Conservation (phyloP, 2,329 filamentous ascomycete species). For the Alternaria rosae region DNA sequence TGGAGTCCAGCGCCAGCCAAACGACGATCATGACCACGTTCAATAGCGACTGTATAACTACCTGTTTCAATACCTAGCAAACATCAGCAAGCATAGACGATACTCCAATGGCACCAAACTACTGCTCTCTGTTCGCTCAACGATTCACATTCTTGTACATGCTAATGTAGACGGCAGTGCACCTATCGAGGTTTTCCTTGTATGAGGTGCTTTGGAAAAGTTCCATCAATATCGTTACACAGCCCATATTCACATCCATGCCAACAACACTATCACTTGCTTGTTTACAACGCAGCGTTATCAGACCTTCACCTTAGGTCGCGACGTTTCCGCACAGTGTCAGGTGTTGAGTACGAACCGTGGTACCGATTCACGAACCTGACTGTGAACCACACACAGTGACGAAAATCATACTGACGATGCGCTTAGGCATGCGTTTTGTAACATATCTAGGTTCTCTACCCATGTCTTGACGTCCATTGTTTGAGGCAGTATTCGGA, state of each 20-base stretch:
- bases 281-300: background rate
- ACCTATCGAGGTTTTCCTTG: too few relatives aligned
- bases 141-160: background rate
- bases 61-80: background rate
- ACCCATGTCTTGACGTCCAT: background rate
- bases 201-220: too few relatives aligned
- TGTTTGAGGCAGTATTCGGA: background rate
- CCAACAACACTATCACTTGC: background rate
- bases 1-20: conserved; percentile 54
- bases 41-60: background rate
- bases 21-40: conserved; percentile 30
- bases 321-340: background rate
- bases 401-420: background rate
- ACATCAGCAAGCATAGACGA: background rate
- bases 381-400: background rate
- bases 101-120: background rate
- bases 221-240: background rate
- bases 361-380: background rate
- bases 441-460: background rate
- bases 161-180: too few relatives aligned
- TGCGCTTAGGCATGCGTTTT: background rate
- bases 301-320: background rate
- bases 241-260: background rate
- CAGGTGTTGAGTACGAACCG: background rate
- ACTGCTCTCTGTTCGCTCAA: background rate